phyloP scores from a whole-genome alignment of 2,329 filamentous ascomycete genomes.

The Colletotrichum salicis region DNA sequence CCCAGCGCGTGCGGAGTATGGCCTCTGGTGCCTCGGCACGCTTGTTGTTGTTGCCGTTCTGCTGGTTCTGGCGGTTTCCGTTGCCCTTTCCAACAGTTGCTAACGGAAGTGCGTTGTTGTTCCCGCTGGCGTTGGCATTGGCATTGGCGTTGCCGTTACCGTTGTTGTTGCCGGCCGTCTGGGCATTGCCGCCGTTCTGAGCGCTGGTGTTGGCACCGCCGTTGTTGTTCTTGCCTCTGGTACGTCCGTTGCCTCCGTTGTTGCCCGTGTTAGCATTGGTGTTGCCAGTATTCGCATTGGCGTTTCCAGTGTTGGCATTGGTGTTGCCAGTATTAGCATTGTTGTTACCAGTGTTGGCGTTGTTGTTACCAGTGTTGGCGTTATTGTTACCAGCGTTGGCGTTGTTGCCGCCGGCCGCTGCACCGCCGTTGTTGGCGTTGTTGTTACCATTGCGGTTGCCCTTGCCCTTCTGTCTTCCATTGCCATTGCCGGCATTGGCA shows the following conservation, averaged over 20 bases:
- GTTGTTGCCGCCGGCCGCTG: neutral
- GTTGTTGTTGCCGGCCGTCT: neutral
- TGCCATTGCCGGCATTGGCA: slow-evolving; percentile 31
- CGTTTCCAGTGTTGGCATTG: neutral
- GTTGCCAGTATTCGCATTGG: neutral
- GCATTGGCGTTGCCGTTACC: neutral
- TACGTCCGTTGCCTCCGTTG: neutral
- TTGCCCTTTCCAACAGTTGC: neutral
- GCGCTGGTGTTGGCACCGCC: neutral
- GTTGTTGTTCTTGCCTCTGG: neutral
- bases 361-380: neutral
- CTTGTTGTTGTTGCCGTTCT: slow-evolving; percentile 23
- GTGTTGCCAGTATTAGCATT: neutral
- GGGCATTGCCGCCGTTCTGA: neutral
- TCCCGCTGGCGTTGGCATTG: neutral
- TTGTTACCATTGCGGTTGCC: slow-evolving; percentile 1
- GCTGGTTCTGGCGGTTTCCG: slow-evolving; percentile 14
- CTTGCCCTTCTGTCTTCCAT: too few species aligned
- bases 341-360: neutral
- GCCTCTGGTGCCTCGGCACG: neutral
- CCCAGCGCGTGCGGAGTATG: slow-evolving; percentile 2
- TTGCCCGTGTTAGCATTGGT: neutral
- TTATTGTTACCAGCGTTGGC: neutral
- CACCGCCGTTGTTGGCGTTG: neutral
- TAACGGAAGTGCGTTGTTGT: neutral